A percentile compares a stretch with the other conserved stretches of the same genome.
Conservation (phyloP, 768 basidiomycete genomes). For the Leucocoprinus sp. region DNA sequence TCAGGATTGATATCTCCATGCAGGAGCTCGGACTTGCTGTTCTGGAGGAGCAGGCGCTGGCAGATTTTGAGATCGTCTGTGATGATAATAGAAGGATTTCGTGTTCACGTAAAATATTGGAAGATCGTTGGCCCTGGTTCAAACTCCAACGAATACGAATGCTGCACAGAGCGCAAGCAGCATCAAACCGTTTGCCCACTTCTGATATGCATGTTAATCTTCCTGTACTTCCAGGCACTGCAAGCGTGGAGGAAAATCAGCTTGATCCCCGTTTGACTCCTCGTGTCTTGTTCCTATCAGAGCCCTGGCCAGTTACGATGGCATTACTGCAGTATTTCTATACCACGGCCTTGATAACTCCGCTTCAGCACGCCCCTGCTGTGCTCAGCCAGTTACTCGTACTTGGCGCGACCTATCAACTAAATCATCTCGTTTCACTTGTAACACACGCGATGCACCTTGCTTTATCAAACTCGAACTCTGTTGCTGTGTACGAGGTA, state of each 20-base stretch:
- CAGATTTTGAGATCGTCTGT: slow-evolving; percentile 90
- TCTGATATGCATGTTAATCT: slow-evolving; percentile 56
- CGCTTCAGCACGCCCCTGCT: slow-evolving; percentile 84
- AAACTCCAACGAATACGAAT: slow-evolving; percentile 57
- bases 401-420: slow-evolving; percentile 74
- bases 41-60: slow-evolving; percentile 70
- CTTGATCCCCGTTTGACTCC: slow-evolving; percentile 78
- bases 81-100: slow-evolving; percentile 80
- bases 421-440: slow-evolving; percentile 64
- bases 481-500: slow-evolving; percentile 91
- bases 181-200: slow-evolving; percentile 50
- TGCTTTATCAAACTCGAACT: slow-evolving; percentile 72
- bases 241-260: slow-evolving; percentile 39
- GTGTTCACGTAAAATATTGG: slow-evolving; percentile 78
- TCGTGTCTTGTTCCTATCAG: slow-evolving; percentile 72
- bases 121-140: slow-evolving; percentile 97
- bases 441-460: slow-evolving; percentile 96
- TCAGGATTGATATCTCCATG: slow-evolving; percentile 58
- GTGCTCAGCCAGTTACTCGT: slow-evolving; percentile 83
- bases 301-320: slow-evolving; percentile 82
- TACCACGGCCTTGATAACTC: slow-evolving; percentile 76
- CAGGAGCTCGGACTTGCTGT: slow-evolving; percentile 81
- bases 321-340: slow-evolving; percentile 95
- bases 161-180: slow-evolving; percentile 45
- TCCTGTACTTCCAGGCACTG: slow-evolving; percentile 50